Percentiles rank a stretch among this genome's conserved stretches.
These are phyloP conservation scores for Fusarium devonianum DNA, from an alignment of 2,329 filamentous ascomycete species.

Conservation along the genomic window DNA sequence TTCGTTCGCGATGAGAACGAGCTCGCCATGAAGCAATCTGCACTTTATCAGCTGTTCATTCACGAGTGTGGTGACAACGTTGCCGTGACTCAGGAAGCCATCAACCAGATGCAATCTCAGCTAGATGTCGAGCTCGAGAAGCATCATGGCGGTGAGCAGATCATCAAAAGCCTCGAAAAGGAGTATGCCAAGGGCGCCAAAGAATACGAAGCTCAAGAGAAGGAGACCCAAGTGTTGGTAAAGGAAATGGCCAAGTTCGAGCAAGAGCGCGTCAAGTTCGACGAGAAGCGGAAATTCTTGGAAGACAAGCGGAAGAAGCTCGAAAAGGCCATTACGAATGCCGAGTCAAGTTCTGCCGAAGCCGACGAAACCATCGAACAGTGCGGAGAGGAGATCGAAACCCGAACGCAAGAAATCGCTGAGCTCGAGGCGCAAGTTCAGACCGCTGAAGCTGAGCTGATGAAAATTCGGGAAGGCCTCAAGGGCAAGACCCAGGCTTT, in stretches of 20 bases:
- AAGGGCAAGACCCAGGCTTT: conserved; percentile 96
- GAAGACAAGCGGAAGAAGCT: conserved; percentile 91
- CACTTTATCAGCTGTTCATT: conserved; percentile 91
- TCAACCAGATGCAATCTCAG: conserved; percentile 86
- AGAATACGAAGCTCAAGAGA: conserved; percentile 83
- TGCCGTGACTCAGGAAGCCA: conserved; percentile 85
- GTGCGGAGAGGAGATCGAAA: conserved; percentile 79
- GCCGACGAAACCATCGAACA: conserved; percentile 80
- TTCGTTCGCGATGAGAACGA: conserved; percentile 95
- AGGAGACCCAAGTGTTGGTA: conserved; percentile 76
- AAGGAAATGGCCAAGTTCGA: conserved; percentile 94
- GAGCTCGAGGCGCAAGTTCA: conserved; percentile 79
- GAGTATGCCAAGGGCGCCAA: conserved; percentile 83
- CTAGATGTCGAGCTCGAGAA: conserved; percentile 89
- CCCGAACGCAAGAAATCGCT: conserved; percentile 75
- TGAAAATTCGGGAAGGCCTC: conserved; percentile 81
- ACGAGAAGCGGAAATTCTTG: conserved; percentile 97
- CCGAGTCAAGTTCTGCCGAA: conserved; percentile 76
- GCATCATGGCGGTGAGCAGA: conserved; percentile 86
- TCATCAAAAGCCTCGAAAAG: conserved; percentile 89
- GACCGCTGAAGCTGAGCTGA: conserved; percentile 81
- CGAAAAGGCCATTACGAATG: conserved; percentile 83
- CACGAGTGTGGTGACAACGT: conserved; percentile 90
- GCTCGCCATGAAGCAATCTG: conserved; percentile 84
- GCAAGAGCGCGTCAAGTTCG: conserved; percentile 95